These are phyloP conservation scores for Lineolata rhizophorae DNA, from an alignment of 495 filamentous ascomycete species.

Conservation along the genomic window DNA sequence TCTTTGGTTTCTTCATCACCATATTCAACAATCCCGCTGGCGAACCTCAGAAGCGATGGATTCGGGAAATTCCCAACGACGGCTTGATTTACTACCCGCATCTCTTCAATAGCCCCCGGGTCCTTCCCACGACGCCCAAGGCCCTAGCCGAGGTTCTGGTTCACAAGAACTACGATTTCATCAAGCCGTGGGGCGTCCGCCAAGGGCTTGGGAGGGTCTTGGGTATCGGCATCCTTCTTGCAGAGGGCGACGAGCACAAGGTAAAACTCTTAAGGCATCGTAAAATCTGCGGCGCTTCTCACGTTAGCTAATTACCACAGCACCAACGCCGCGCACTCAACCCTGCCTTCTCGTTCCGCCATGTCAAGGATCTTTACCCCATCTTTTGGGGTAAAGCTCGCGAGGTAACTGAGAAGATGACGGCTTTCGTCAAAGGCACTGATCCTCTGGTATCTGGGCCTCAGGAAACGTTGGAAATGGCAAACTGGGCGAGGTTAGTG, in stretches of 20 bases:
- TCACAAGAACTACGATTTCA: slow-evolving; percentile 57
- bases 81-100: slow-evolving; percentile 63
- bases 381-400: slow-evolving; percentile 56
- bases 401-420: slow-evolving; percentile 22
- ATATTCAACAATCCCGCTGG: slow-evolving; percentile 47
- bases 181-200: slow-evolving; percentile 41
- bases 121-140: slow-evolving; percentile 44
- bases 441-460: too few relatives aligned
- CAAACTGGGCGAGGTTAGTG: too few relatives aligned
- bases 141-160: slow-evolving; percentile 32
- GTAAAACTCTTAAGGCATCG: slow-evolving; percentile 3
- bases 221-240: slow-evolving; percentile 56
- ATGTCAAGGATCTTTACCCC: slow-evolving; percentile 71
- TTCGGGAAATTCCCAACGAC: slow-evolving; percentile 56
- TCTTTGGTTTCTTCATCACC: too few relatives aligned
- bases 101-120: slow-evolving; percentile 45
- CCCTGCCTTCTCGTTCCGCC: slow-evolving; percentile 69
- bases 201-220: slow-evolving; percentile 37
- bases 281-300: too few relatives aligned
- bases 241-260: slow-evolving; percentile 75
- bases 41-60: slow-evolving; percentile 40
- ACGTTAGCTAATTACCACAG: slow-evolving; percentile 1
- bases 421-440: slow-evolving; percentile 13
- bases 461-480: too few relatives aligned
- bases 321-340: slow-evolving; percentile 55